Evolutionary conservation across 306 rosid genomes (phyloP), one percentile per base, ranked within the genome.

Genomic region (Rosa persica): DNA sequence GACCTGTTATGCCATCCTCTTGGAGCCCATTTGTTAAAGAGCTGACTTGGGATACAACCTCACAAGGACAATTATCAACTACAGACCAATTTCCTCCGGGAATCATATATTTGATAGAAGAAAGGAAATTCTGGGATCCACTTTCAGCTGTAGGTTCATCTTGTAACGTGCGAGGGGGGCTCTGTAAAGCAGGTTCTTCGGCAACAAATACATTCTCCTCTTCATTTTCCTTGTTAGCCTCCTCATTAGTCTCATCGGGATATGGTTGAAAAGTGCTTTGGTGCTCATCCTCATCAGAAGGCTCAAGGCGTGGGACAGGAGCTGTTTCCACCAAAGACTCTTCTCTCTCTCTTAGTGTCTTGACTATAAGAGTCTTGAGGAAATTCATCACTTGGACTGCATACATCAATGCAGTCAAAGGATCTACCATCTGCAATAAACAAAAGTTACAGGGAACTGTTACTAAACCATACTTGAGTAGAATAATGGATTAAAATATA

Each of bases 331-430:
- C 79, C 54, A 89, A 70, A 22, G 90, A 91, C 75, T 91, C 99
- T 75, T 89, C 95, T 81, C 99, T 84, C 75, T 91, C 93, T 84
- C 79, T 88, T 8, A 91, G 83, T 70, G 97, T 89, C 93, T 81
- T 90, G 52, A 76, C 86, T 3, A 95, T 88, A 69, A 95, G 98
- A 61, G 92, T 95, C 83, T 90, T 95, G 83, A 95, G 98, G 69
- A 95, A 91, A 83, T 95, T 95, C 99, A 95, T 95, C 85, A 95
- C 99, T 82, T 91, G 97, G 67, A 95, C 98, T 0, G 98, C 99
- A 81, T 93, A 89, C 98, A 93, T 93, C 91, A 95, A 82, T 66
- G 99, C 99, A 55, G 97, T 95, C 93, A 95, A 91, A 79, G 99
- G 98, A 84, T 95, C 99, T 57, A 81, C 93, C 96, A 91, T 90